Percentiles rank a stretch among this genome's conserved stretches.
These are phyloP conservation scores for Geranium rotundifolium DNA, from an alignment of 345 rosid species.

Conservation along the genomic window DNA sequence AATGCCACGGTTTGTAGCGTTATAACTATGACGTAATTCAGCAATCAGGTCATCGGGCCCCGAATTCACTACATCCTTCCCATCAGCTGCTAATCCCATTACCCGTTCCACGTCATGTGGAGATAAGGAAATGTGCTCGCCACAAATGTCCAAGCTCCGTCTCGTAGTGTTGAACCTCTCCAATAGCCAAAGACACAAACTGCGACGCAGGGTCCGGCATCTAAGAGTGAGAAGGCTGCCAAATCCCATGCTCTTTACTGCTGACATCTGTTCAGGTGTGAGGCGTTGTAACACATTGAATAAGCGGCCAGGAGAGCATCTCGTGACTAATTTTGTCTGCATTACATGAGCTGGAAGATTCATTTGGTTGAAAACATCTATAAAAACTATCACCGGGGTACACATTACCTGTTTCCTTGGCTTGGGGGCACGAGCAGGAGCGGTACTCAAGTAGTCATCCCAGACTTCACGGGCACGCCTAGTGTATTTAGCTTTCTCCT, in stretches of 20 bases:
- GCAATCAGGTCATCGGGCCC: slow-evolving; percentile 36
- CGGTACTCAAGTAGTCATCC: slow-evolving; percentile 35
- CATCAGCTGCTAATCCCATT: slow-evolving; percentile 34
- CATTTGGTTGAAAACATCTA: neutral
- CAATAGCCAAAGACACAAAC: slow-evolving; percentile 42
- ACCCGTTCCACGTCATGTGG: slow-evolving; percentile 39
- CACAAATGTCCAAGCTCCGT: slow-evolving; percentile 33
- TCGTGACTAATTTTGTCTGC: slow-evolving; percentile 40
- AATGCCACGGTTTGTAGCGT: slow-evolving; percentile 37
- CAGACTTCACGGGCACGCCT: slow-evolving; percentile 36
- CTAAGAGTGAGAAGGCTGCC: slow-evolving; percentile 31
- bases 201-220: slow-evolving; percentile 36
- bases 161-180: slow-evolving; percentile 31
- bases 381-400: slow-evolving; percentile 1
- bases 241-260: slow-evolving; percentile 35
- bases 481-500: slow-evolving; percentile 38
- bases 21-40: slow-evolving; percentile 28
- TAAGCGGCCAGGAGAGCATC: slow-evolving; percentile 43
- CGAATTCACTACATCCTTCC: slow-evolving; percentile 43
- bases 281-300: slow-evolving; percentile 34
- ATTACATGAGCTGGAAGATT: slow-evolving; percentile 10
- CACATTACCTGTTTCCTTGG: slow-evolving; percentile 32
- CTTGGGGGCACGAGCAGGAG: slow-evolving; percentile 26
- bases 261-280: slow-evolving; percentile 25
- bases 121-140: slow-evolving; percentile 23